These are phyloP conservation scores for Prunus yedoensis DNA, from an alignment of 331 rosid species.

Conservation along the genomic window DNA sequence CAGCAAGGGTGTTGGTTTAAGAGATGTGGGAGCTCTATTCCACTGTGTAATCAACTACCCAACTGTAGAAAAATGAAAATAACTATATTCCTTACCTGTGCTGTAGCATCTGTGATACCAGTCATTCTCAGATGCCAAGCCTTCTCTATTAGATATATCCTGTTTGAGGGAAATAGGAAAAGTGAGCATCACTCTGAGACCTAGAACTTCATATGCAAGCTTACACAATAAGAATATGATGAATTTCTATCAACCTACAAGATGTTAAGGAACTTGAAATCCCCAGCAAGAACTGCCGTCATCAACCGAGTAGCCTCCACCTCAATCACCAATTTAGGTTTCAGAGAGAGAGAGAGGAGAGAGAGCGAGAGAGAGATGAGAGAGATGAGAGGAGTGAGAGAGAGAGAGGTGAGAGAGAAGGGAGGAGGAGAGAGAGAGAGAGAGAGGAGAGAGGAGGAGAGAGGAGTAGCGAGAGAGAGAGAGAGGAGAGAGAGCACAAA, in stretches of 20 bases:
- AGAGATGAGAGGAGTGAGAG: too few species aligned
- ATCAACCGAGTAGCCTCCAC: constrained; percentile 70
- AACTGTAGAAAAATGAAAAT: not conserved
- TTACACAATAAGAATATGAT: constrained; percentile 15
- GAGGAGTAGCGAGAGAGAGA: too few species aligned
- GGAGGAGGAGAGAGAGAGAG: too few species aligned
- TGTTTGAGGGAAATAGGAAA: constrained; percentile 41
- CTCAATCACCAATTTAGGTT: constrained; percentile 31
- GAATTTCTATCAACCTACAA: constrained; percentile 60
- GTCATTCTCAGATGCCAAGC: constrained; percentile 90
- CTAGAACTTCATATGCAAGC: constrained; percentile 22
- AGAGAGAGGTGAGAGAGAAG: too few species aligned
- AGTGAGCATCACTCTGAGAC: constrained; percentile 22
- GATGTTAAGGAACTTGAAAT: constrained; percentile 80
- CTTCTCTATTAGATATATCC: constrained; percentile 99
- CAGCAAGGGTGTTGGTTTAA: not conserved
- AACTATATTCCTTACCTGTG: constrained; percentile 48
- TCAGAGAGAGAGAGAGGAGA: not conserved
- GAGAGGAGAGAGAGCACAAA: constrained; percentile 5
- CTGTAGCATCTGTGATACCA: constrained; percentile 84
- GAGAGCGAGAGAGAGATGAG: constrained; percentile 18
- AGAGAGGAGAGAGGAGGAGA: too few species aligned
- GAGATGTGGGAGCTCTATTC: not conserved
- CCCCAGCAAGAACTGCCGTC: constrained; percentile 74
- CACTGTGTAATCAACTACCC: not conserved